Percentiles rank a stretch among this genome's conserved stretches.
phyloP scores from a whole-genome alignment of 768 basidiomycete species.

The Daedaleopsis sinensis region DNA sequence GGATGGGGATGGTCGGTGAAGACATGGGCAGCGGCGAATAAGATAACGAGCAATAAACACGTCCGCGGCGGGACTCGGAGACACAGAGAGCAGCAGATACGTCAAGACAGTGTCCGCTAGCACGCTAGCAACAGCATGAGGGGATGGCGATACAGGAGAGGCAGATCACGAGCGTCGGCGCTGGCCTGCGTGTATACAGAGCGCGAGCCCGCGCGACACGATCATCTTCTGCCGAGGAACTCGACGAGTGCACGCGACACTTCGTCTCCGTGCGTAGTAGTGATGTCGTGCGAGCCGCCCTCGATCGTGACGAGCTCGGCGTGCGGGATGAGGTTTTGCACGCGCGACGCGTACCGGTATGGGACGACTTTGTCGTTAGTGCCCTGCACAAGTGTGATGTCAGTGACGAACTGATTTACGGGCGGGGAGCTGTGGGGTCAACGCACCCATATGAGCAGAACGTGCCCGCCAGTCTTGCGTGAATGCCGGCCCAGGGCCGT shows the following conservation, averaged over 20 bases:
- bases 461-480: slow-evolving; percentile 47
- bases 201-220: no score
- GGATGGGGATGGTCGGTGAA: no score
- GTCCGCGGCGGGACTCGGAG: no score
- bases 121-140: no score
- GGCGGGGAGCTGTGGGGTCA: neutral
- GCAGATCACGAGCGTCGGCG: no score
- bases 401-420: no score
- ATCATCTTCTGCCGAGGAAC: slow-evolving; percentile 22
- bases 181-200: no score
- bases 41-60: no score
- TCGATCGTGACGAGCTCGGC: slow-evolving; percentile 51
- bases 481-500: slow-evolving; percentile 40
- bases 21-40: no score
- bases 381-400: slow-evolving; percentile 40
- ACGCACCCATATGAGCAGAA: slow-evolving; percentile 69
- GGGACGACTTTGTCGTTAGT: slow-evolving; percentile 60
- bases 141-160: no score
- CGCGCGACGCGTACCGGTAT: slow-evolving; percentile 53
- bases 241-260: slow-evolving; percentile 24
- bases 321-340: slow-evolving; percentile 47
- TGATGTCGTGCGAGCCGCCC: slow-evolving; percentile 54
- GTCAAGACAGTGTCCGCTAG: no score
- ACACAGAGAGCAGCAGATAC: no score
- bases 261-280: slow-evolving; percentile 25